Base-by-base conservation (phyloP, 2,329 filamentous ascomycete species). In the Albifimbria verrucaria region DNA sequence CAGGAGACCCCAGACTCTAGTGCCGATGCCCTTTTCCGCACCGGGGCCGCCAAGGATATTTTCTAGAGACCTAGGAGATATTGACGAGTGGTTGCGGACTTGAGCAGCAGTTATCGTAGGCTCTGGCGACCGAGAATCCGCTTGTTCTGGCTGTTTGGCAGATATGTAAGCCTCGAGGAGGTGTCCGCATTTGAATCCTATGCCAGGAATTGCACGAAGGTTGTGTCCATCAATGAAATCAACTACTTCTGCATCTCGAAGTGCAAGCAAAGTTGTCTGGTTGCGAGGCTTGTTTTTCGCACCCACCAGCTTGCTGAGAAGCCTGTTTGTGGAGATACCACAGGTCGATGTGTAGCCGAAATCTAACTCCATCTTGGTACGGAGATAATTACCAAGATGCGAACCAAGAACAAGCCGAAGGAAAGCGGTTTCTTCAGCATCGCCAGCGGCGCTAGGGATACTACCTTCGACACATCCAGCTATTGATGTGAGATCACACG, bases 341-440 rank as follows among this genome's bases (percentile, higher is more conserved):
- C 90, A 92, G 1, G 92, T 93, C 24, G 88, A 88, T 0, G 92
- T 96, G 70, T 93, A 96, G 2, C 91, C 90, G 63, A 86, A 87
- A 45, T 90, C 78, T 45, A 85, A 76, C 63, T 95, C 89, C 11
- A 97, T 75, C 63, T 83, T 81, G 52, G 79, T 74, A 12, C 93
- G 86, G 23, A 97, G 70, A 65, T 93, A 78, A 25, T 82, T 77
- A 5, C 91, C 91, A 26, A 97, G 74, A 70, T 97, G 91, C 11
- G 91, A 94, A 4, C 85, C 92, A 9, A 97, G 75, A 12, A 87
- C 74, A 28, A 97, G 77, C 41, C 88, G 85, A 51, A 87, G 70
- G 60, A 76, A 79, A 45, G 78, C 68, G 15, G 67, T 71, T 57
- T 70, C 65, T 2, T 68, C 63, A 2, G 70, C 57, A 46, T 66